Conservation (phyloP, 2,329 filamentous ascomycete species). For the Colletotrichum sublineola region DNA sequence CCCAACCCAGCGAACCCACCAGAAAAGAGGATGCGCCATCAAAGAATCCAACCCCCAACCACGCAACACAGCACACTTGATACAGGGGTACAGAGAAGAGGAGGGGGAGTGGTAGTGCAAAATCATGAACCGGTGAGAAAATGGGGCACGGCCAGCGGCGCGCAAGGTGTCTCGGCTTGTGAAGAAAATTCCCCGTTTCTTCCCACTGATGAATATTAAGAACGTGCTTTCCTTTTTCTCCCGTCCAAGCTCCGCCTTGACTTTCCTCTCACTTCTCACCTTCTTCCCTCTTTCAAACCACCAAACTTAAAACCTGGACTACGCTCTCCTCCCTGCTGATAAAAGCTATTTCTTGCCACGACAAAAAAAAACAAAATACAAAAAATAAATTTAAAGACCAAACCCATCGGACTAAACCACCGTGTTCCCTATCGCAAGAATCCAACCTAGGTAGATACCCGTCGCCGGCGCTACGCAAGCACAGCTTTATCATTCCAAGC, state of each 20-base stretch:
- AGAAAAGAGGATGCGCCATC: neutral
- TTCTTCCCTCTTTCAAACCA: constrained; percentile 28
- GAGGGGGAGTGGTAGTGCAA: neutral
- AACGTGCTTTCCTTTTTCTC: constrained; percentile 18
- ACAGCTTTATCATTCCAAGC: constrained; percentile 33
- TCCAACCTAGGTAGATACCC: constrained; percentile 11
- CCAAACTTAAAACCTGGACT: constrained; percentile 2
- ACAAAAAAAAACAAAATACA: neutral
- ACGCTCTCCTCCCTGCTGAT: constrained; percentile 41
- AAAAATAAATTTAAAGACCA: neutral
- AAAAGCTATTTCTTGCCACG: constrained; percentile 13
- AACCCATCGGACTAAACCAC: neutral
- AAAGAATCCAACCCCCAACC: constrained; percentile 16
- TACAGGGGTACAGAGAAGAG: neutral
- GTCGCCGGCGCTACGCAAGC: constrained; percentile 29
- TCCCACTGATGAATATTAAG: constrained; percentile 27
- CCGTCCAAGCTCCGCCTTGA: neutral
- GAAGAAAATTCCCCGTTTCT: constrained; percentile 34
- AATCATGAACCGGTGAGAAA: neutral
- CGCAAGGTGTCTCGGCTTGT: constrained; percentile 33
- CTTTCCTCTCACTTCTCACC: neutral
- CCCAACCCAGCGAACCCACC: constrained; percentile 30
- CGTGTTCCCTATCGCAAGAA: neutral
- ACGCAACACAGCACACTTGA: neutral
- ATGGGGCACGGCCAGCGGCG: constrained; percentile 20